phyloP scores from a whole-genome alignment of 371 early-diverging fungal genomes.

The Syncephalastrum monosporum region DNA sequence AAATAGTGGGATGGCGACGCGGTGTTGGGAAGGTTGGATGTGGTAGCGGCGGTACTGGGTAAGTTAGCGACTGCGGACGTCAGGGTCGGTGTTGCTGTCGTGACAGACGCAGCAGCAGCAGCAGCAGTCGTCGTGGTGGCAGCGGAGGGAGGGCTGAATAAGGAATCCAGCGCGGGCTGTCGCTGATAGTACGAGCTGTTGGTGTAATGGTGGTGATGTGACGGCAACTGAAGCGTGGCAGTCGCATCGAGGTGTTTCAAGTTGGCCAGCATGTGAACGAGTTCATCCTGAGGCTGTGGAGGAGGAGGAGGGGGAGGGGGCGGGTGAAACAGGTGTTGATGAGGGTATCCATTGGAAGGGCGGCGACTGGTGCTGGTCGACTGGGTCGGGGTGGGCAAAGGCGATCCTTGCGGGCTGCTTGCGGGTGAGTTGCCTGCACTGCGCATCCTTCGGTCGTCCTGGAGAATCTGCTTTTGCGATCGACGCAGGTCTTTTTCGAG shows the following conservation, averaged over 20 bases:
- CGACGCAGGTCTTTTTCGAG: slow-evolving; percentile 37
- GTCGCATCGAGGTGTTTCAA: slow-evolving; percentile 23
- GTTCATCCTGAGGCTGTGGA: slow-evolving; percentile 2
- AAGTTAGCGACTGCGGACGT: too few relatives aligned
- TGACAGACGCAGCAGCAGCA: too few relatives aligned
- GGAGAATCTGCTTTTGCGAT: slow-evolving; percentile 32
- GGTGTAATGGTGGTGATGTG: not conserved
- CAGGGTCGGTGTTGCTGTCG: too few relatives aligned
- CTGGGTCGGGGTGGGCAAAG: slow-evolving; percentile 18
- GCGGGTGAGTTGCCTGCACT: slow-evolving; percentile 13
- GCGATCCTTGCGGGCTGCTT: slow-evolving; percentile 16
- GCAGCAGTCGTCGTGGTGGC: too few relatives aligned
- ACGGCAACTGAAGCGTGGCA: slow-evolving; percentile 20
- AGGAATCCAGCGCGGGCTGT: too few relatives aligned
- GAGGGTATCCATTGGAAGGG: too few relatives aligned
- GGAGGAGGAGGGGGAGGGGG: slow-evolving; percentile 1
- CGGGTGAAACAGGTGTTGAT: too few relatives aligned
- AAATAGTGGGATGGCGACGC: too few relatives aligned
- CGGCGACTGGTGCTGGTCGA: slow-evolving; percentile 6
- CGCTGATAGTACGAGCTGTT: too few relatives aligned
- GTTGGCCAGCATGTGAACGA: slow-evolving; percentile 6
- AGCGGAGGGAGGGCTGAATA: too few relatives aligned
- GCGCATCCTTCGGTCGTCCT: slow-evolving; percentile 7
- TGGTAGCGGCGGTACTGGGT: too few relatives aligned
- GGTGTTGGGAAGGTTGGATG: too few relatives aligned